A percentile compares a stretch with the other conserved stretches of the same genome.
Conservation (phyloP, 371 early-diverging fungal genomes). For the Apophysomyces ossiformis region DNA sequence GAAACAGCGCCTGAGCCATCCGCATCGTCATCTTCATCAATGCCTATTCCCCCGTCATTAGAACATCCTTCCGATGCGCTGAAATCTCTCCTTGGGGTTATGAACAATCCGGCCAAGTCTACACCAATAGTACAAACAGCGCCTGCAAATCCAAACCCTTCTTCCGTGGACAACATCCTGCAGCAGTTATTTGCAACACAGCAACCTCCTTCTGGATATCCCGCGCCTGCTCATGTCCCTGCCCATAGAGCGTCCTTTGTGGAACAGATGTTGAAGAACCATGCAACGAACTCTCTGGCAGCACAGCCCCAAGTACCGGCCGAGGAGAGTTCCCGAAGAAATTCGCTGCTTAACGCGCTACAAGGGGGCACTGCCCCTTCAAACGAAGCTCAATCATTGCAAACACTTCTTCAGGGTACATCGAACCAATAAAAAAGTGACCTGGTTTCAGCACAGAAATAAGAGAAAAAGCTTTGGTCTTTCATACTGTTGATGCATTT, state of each 20-base stretch:
- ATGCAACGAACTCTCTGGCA: background rate
- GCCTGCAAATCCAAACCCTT: background rate
- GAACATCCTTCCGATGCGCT: background rate
- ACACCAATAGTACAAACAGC: background rate
- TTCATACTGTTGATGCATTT: too few relatives aligned
- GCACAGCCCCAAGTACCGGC: background rate
- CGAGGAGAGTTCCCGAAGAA: background rate
- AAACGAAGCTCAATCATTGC: background rate
- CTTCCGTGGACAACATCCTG: background rate
- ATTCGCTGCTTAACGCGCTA: background rate
- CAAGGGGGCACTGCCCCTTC: background rate
- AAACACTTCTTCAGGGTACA: background rate
- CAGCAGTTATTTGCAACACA: constrained; percentile 6
- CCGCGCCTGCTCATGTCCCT: background rate
- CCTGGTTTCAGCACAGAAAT: background rate
- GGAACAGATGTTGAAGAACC: background rate
- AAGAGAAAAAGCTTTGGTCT: background rate
- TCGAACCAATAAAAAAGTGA: background rate
- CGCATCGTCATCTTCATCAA: background rate
- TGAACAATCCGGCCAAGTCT: background rate
- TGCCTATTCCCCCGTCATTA: background rate
- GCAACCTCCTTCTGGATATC: background rate
- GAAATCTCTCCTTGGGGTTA: background rate
- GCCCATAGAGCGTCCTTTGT: constrained; percentile 1
- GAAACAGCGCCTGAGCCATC: background rate